These are phyloP conservation scores for Fusarium sp. DNA, from an alignment of 2,329 filamentous ascomycete genomes.

Conservation along the genomic window DNA sequence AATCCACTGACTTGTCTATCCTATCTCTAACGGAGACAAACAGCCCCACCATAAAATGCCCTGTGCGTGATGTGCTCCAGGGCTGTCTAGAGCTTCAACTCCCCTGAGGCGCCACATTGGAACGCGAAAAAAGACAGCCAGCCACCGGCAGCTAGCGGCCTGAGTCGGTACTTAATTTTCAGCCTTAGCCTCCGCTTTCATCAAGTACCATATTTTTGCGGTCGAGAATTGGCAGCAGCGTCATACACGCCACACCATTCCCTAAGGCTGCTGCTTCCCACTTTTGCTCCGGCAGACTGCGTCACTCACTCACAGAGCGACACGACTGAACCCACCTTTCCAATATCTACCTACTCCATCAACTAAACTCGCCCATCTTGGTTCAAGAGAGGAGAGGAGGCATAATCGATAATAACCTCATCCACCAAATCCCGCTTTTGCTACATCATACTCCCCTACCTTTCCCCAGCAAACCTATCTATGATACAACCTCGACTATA, in stretches of 20 bases:
- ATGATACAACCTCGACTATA: constrained; percentile 9
- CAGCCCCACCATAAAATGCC: constrained; percentile 16
- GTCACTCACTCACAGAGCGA: constrained; percentile 40
- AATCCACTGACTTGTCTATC: neutral
- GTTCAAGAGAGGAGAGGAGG: constrained; percentile 16
- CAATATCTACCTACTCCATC: constrained; percentile 24
- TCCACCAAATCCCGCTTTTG: constrained; percentile 20
- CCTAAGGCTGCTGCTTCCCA: constrained; percentile 43
- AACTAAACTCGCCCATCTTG: constrained; percentile 18
- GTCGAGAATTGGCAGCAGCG: constrained; percentile 27
- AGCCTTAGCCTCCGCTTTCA: neutral
- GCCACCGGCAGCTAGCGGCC: neutral
- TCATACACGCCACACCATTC: constrained; percentile 49
- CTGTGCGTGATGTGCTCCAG: constrained; percentile 40
- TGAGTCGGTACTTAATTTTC: neutral
- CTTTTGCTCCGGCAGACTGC: constrained; percentile 46
- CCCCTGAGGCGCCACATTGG: constrained; percentile 16
- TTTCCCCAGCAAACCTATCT: constrained; percentile 10
- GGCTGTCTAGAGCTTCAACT: constrained; percentile 7
- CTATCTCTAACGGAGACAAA: neutral
- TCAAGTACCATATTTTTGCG: constrained; percentile 22
- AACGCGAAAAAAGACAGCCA: constrained; percentile 17
- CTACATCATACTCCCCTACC: constrained; percentile 3
- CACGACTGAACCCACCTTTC: constrained; percentile 36
- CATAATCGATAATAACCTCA: constrained; percentile 39